phyloP scores from a whole-genome alignment of 768 basidiomycete genomes.

The Favolaschia claudopus region DNA sequence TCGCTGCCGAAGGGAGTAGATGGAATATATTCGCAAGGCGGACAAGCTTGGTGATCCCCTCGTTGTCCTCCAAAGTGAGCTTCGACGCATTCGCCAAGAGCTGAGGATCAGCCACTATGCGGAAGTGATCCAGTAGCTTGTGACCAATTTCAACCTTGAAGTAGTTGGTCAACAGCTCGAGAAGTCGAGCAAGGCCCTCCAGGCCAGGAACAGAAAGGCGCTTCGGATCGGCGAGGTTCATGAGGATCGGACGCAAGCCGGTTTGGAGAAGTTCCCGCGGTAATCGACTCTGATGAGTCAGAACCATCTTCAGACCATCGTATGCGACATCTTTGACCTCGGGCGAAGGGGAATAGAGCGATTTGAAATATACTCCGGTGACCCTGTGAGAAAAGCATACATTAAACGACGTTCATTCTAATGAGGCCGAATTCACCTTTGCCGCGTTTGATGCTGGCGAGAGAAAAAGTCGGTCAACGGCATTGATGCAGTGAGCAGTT shows the following conservation, averaged over 20 bases:
- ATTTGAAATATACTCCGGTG: constrained; percentile 97
- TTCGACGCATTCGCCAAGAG: constrained; percentile 82
- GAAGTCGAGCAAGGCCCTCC: constrained; percentile 91
- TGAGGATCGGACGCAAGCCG: constrained; percentile 93
- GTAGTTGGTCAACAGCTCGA: constrained; percentile 96
- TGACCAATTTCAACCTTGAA: constrained; percentile 99
- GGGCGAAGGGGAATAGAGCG: constrained; percentile 88
- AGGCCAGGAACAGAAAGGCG: constrained; percentile 90
- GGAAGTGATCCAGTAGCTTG: constrained; percentile 96
- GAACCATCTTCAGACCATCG: constrained; percentile 88
- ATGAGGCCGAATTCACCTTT: constrained; percentile 76
- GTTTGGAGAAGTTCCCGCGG: constrained; percentile 96
- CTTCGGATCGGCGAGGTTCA: constrained; percentile 97
- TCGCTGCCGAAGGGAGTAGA: constrained; percentile 91
- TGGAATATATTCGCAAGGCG: constrained; percentile 98
- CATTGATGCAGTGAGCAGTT: constrained; percentile 93
- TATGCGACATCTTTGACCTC: constrained; percentile 97
- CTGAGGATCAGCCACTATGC: constrained; percentile 88
- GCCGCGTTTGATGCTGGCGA: constrained; percentile 82
- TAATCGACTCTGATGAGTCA: constrained; percentile 88
- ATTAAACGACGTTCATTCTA: neutral
- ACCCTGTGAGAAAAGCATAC: constrained; percentile 59
- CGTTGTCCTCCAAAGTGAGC: constrained; percentile 84
- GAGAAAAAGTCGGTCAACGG: constrained; percentile 93
- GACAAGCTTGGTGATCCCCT: constrained; percentile 91